Conservation (phyloP, 306 rosid genomes). For the Spatholobus suberectus region DNA sequence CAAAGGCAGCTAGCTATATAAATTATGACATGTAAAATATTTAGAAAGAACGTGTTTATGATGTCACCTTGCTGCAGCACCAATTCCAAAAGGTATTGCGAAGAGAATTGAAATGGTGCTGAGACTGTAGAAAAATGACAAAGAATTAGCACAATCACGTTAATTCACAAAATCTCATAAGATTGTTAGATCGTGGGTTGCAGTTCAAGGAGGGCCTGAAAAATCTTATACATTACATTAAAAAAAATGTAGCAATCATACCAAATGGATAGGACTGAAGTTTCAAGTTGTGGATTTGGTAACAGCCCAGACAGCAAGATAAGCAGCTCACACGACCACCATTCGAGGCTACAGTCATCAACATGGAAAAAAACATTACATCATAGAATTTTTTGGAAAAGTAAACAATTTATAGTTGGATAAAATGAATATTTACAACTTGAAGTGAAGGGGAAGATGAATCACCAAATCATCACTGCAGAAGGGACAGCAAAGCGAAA, state of each 20-base stretch:
- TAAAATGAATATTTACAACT: neutral
- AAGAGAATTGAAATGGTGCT: conserved; percentile 62
- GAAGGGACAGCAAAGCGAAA: conserved; percentile 74
- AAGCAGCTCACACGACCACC: conserved; percentile 81
- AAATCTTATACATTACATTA: neutral
- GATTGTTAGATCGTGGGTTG: neutral
- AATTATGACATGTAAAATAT: neutral
- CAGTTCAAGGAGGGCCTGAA: neutral
- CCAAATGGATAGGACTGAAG: conserved; percentile 85
- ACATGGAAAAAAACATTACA: conserved; percentile 16
- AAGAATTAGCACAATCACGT: conserved; percentile 14
- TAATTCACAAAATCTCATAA: neutral
- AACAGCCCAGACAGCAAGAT: conserved; percentile 71
- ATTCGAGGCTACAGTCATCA: conserved; percentile 55
- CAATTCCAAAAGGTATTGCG: conserved; percentile 69
- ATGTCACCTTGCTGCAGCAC: conserved; percentile 67
- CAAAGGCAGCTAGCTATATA: neutral
- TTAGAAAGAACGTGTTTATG: neutral
- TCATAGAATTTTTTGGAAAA: neutral
- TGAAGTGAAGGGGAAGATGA: neutral
- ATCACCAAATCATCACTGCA: conserved; percentile 74
- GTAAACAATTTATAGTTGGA: neutral
- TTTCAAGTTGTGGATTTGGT: conserved; percentile 84
- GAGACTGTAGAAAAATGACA: conserved; percentile 52
- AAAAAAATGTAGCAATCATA: conserved; percentile 18